Evolutionary conservation across 257 asterid species (phyloP).

Genomic region (Fraxinus anomala): DNA sequence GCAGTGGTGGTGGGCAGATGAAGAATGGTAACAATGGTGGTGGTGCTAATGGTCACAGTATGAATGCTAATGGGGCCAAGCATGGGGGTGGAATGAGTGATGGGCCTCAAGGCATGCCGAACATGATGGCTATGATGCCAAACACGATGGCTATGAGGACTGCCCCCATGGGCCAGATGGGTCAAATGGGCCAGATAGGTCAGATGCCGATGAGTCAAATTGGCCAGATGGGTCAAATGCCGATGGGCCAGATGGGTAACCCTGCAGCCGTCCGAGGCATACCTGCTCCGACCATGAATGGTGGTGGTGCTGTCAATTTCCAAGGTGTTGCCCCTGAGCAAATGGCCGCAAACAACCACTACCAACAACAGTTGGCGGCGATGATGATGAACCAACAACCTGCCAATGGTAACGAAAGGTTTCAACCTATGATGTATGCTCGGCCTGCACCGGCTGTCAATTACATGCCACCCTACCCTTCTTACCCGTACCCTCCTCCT

Average conservation of each 20-base stretch:
- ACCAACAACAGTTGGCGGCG: conserved; percentile 70
- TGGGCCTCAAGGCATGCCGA: conserved; percentile 84
- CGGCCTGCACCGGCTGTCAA: conserved; percentile 92
- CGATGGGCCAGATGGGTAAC: conserved; percentile 60
- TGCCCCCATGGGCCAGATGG: conserved; percentile 37
- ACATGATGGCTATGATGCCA: conserved; percentile 88
- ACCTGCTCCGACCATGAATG: conserved; percentile 48
- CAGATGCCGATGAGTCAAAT: conserved; percentile 23
- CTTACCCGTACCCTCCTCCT: conserved; percentile 62
- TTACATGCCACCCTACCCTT: conserved; percentile 71
- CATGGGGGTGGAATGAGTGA: conserved; percentile 72
- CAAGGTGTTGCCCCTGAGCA: conserved; percentile 57
- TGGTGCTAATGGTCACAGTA: conserved; percentile 31
- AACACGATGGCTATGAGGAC: conserved; percentile 70
- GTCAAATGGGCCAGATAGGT: conserved; percentile 39
- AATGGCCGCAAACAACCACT: conserved; percentile 61
- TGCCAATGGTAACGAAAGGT: conserved; percentile 85
- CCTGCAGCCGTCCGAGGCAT: conserved; percentile 70
- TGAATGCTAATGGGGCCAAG: conserved; percentile 54
- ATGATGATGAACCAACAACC: conserved; percentile 96
- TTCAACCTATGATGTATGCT: conserved; percentile 97
- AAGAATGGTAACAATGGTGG: conserved; percentile 36
- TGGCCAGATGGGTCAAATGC: conserved; percentile 42
- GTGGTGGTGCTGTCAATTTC: conserved; percentile 48
- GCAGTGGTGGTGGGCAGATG: conserved; percentile 21